A percentile compares a stretch with the other conserved stretches of the same genome.
These are phyloP conservation scores for Tolypocladium cylindrosporum DNA, from an alignment of 2,329 filamentous ascomycete species.

Conservation along the genomic window DNA sequence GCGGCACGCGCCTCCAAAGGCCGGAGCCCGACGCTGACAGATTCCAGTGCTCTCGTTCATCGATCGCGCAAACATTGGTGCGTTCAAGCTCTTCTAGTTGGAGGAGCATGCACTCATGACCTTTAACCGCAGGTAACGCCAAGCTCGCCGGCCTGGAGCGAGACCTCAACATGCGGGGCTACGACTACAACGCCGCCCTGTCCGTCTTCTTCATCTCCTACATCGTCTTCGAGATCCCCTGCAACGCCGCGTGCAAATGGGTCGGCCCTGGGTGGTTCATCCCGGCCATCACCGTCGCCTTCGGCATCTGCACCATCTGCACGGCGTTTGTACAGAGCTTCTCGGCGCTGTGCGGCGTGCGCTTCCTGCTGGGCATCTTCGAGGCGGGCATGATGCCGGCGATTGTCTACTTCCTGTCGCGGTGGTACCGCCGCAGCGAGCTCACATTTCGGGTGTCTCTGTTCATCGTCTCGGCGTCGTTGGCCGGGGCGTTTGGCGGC, in stretches of 20 bases:
- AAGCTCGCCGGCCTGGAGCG: slow-evolving; percentile 45
- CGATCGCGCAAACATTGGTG: slow-evolving; percentile 57
- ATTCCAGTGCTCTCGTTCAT: slow-evolving; percentile 37
- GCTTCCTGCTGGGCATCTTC: slow-evolving; percentile 50
- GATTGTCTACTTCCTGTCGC: slow-evolving; percentile 54
- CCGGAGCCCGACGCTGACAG: not conserved
- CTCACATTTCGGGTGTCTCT: slow-evolving; percentile 52
- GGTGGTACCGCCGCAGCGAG: slow-evolving; percentile 55
- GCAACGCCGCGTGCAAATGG: slow-evolving; percentile 52
- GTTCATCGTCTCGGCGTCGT: slow-evolving; percentile 55
- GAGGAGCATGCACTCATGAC: not conserved
- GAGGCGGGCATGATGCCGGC: slow-evolving; percentile 58
- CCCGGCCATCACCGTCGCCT: slow-evolving; percentile 43
- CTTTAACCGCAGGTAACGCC: slow-evolving; percentile 37
- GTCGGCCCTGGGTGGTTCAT: slow-evolving; percentile 58
- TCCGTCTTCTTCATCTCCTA: slow-evolving; percentile 56
- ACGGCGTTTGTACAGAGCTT: slow-evolving; percentile 50
- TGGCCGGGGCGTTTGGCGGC: slow-evolving; percentile 59
- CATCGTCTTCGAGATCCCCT: slow-evolving; percentile 55
- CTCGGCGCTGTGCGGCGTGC: slow-evolving; percentile 37
- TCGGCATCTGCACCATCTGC: slow-evolving; percentile 48
- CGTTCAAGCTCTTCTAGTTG: slow-evolving; percentile 2
- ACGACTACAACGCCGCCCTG: slow-evolving; percentile 53
- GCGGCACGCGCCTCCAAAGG: not conserved
- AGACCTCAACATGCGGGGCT: slow-evolving; percentile 40